phyloP scores from a whole-genome alignment of 2,329 filamentous ascomycete species.

The Aphanocladium album region DNA sequence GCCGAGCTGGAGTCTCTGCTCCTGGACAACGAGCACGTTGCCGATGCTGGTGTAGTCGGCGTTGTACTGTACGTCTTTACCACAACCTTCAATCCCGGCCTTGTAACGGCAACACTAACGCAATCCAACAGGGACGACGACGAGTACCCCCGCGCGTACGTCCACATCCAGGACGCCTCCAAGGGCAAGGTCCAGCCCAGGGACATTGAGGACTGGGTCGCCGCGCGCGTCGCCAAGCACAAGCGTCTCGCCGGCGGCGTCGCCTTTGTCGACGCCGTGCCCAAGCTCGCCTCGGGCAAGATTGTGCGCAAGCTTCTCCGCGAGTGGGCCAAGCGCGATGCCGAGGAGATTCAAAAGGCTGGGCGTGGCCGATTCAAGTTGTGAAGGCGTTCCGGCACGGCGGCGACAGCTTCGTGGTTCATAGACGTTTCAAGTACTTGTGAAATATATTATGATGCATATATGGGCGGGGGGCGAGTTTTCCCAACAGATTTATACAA shows the following conservation, averaged over 20 bases:
- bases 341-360: slow-evolving; percentile 23
- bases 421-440: too few relatives aligned
- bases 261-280: slow-evolving; percentile 51
- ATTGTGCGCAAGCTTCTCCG: slow-evolving; percentile 52
- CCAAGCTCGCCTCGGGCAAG: slow-evolving; percentile 53
- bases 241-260: slow-evolving; percentile 48
- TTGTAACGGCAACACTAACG: neutral
- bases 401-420: too few relatives aligned
- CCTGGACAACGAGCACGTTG: slow-evolving; percentile 45
- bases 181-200: slow-evolving; percentile 41
- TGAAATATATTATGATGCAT: too few relatives aligned
- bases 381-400: slow-evolving; percentile 20
- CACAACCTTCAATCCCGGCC: neutral
- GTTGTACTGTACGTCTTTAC: slow-evolving; percentile 37
- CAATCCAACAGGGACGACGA: slow-evolving; percentile 33
- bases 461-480: too few relatives aligned
- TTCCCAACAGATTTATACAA: too few relatives aligned
- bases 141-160: slow-evolving; percentile 50
- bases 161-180: slow-evolving; percentile 42
- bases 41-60: slow-evolving; percentile 51
- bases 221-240: slow-evolving; percentile 44
- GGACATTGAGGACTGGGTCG: slow-evolving; percentile 47
- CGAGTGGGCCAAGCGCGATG: slow-evolving; percentile 53
- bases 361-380: slow-evolving; percentile 24
- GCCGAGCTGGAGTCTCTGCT: slow-evolving; percentile 52